These are phyloP conservation scores for Colletotrichum limetticola DNA, from an alignment of 2,329 filamentous ascomycete species.

Conservation along the genomic window DNA sequence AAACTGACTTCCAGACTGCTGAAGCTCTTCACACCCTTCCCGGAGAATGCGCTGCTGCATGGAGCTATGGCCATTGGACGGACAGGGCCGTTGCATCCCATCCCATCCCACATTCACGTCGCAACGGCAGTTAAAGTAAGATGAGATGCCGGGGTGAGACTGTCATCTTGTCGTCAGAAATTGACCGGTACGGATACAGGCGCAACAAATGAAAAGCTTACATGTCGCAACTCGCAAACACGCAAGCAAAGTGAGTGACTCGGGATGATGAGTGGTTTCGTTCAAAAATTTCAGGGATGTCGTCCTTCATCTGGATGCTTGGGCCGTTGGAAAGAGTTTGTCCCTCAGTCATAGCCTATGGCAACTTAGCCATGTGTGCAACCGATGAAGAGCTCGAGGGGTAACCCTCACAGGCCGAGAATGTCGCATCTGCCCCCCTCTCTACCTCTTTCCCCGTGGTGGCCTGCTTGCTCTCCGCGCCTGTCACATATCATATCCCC, in stretches of 20 bases:
- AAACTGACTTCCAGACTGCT: background rate
- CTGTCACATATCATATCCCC: slow-evolving; percentile 29
- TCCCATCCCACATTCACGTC: background rate
- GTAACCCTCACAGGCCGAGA: background rate
- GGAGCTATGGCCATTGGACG: slow-evolving; percentile 27
- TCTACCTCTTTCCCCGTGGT: background rate
- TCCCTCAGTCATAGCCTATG: background rate
- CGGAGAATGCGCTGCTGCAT: slow-evolving; percentile 12
- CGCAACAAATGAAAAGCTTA: background rate
- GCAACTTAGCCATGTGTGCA: background rate
- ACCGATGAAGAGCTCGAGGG: background rate
- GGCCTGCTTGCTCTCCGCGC: background rate
- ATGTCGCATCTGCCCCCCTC: background rate
- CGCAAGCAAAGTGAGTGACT: no score
- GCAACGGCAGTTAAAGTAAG: slow-evolving; percentile 4
- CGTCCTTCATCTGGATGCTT: background rate
- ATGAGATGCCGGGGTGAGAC: background rate
- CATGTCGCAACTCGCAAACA: background rate
- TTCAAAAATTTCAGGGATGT: background rate
- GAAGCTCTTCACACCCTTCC: background rate
- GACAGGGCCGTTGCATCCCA: background rate
- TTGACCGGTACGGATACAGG: background rate
- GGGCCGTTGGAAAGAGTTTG: background rate
- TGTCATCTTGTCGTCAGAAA: slow-evolving; percentile 9
- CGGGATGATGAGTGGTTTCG: background rate